A percentile compares a stretch with the other conserved stretches of the same genome.
Conservation (phyloP, 176 grass and related monocot species). For the Hordeum vulgare region DNA sequence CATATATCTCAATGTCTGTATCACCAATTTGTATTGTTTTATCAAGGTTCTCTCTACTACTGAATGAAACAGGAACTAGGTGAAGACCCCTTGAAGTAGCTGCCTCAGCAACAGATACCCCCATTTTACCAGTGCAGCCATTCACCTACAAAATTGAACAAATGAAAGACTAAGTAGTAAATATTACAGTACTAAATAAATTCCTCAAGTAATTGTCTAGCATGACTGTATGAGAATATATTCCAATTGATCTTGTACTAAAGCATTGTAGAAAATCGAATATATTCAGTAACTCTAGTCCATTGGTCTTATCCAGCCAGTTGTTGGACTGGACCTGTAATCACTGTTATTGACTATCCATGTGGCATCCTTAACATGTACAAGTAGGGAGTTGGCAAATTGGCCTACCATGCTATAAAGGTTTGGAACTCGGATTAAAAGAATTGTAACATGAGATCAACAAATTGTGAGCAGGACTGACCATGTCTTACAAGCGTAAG, state of each 20-base stretch:
- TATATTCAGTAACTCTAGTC: background rate
- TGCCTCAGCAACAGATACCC: constrained; percentile 57
- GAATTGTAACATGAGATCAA: background rate
- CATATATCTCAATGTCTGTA: constrained; percentile 58
- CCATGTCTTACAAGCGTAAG: background rate
- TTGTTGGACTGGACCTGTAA: background rate
- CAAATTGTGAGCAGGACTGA: background rate
- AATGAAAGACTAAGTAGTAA: background rate
- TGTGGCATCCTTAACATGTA: background rate
- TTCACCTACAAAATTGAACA: constrained; percentile 59
- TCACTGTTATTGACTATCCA: background rate
- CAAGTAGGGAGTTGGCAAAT: background rate
- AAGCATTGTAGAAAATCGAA: background rate
- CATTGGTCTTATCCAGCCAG: background rate
- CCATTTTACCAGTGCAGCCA: constrained; percentile 91
- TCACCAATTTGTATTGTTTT: constrained; percentile 47
- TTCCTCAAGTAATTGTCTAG: background rate
- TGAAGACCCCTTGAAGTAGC: constrained; percentile 59
- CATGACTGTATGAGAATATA: background rate
- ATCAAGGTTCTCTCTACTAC: constrained; percentile 50
- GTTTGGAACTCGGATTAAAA: background rate
- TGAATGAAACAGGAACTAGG: constrained; percentile 81
- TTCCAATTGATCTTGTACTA: background rate
- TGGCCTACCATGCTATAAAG: background rate
- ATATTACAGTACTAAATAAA: background rate